Evolutionary conservation across 2,329 filamentous ascomycete genomes (phyloP).

Genomic region (Fusarium duplospermum): DNA sequence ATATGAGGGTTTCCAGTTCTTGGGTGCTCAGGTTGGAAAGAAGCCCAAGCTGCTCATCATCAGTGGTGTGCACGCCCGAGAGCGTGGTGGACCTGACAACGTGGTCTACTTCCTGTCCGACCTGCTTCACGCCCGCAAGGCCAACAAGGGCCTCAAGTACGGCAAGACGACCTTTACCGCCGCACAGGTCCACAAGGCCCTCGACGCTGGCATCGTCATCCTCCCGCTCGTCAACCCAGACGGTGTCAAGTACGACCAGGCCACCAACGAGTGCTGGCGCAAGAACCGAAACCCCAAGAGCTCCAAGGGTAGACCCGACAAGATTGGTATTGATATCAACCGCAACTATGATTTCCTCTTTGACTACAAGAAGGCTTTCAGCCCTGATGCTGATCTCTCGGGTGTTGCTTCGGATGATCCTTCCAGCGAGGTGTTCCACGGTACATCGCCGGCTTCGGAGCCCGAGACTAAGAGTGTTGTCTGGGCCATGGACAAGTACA

Average conservation of each 20-base stretch:
- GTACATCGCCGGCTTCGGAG: conserved; percentile 64
- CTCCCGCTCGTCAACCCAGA: conserved; percentile 66
- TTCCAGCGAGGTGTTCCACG: conserved; percentile 61
- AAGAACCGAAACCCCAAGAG: conserved; percentile 64
- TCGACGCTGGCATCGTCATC: conserved; percentile 65
- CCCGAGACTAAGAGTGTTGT: conserved; percentile 66
- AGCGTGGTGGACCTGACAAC: conserved; percentile 67
- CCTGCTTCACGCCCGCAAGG: conserved; percentile 63
- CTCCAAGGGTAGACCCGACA: conserved; percentile 42
- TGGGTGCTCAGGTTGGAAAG: conserved; percentile 58
- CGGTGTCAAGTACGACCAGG: conserved; percentile 64
- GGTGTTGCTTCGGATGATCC: conserved; percentile 55
- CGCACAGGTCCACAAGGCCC: conserved; percentile 62
- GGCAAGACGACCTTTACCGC: conserved; percentile 63
- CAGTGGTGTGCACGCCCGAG: conserved; percentile 67
- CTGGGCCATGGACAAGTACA: conserved; percentile 62
- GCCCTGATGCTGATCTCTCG: conserved; percentile 49
- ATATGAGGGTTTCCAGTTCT: conserved; percentile 54
- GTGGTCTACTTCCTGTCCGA: conserved; percentile 69
- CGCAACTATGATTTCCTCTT: conserved; percentile 70
- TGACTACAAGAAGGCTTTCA: conserved; percentile 61
- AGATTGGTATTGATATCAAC: conserved; percentile 64
- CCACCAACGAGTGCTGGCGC: conserved; percentile 63
- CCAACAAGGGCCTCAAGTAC: conserved; percentile 62
- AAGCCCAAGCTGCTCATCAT: conserved; percentile 63